Percentiles rank a stretch among this genome's conserved stretches.
These are phyloP conservation scores for Lecanosticta acicola DNA, from an alignment of 2,329 filamentous ascomycete species.

Conservation along the genomic window DNA sequence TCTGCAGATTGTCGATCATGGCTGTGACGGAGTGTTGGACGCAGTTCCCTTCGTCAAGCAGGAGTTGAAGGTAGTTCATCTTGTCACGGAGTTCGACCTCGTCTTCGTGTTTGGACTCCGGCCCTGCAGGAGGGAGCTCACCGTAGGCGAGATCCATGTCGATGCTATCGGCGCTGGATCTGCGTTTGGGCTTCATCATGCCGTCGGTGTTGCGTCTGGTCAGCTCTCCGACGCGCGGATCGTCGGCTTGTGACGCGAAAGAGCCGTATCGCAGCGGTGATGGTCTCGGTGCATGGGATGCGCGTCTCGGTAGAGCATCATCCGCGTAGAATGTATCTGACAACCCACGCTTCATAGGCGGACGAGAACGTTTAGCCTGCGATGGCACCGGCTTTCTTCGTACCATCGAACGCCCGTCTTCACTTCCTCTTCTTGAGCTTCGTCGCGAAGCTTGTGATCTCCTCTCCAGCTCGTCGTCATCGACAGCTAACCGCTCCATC, in stretches of 20 bases:
- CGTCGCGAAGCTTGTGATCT: constrained; percentile 17
- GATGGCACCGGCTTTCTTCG: constrained; percentile 24
- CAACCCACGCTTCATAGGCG: constrained; percentile 40
- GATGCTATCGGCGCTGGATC: constrained; percentile 49
- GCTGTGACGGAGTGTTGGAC: constrained; percentile 75
- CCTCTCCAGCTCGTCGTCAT: constrained; percentile 40
- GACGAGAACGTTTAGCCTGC: constrained; percentile 21
- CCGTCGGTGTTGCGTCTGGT: constrained; percentile 41
- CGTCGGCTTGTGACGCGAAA: constrained; percentile 15
- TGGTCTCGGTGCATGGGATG: constrained; percentile 21
- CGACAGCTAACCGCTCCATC: constrained; percentile 46
- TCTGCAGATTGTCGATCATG: constrained; percentile 74
- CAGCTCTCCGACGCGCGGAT: constrained; percentile 36
- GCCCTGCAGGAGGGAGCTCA: constrained; percentile 66
- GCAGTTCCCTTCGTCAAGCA: constrained; percentile 84
- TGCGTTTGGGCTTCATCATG: constrained; percentile 27
- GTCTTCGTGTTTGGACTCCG: constrained; percentile 42
- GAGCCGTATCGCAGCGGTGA: constrained; percentile 25
- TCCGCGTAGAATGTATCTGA: constrained; percentile 44
- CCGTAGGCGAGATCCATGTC: constrained; percentile 94
- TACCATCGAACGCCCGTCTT: constrained; percentile 14
- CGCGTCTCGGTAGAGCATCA: constrained; percentile 24
- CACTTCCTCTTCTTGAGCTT: constrained; percentile 26
- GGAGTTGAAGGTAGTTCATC: constrained; percentile 65
- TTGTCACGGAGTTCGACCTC: constrained; percentile 60